Evolutionary conservation across 169 alveolate genomes (phyloP).

Genomic region (Plasmodium coatneyi): DNA sequence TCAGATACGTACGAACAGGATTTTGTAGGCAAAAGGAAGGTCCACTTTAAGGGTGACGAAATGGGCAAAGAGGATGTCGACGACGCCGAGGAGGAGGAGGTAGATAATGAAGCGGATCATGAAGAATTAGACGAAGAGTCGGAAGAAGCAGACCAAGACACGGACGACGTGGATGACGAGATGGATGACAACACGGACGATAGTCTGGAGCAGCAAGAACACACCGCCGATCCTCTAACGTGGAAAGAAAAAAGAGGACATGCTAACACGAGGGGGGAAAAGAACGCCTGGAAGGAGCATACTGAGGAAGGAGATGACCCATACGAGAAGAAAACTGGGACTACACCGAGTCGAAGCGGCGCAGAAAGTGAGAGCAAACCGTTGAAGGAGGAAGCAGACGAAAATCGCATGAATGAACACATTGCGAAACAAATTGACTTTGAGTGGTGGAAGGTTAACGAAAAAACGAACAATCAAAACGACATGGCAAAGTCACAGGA

Average conservation of each 20-base stretch:
- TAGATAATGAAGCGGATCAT: background rate
- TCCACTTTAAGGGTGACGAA: background rate
- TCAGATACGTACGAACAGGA: constrained; percentile 12
- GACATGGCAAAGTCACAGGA: background rate
- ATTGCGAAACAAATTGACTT: constrained; percentile 56
- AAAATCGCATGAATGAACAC: constrained; percentile 22
- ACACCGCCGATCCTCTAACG: background rate
- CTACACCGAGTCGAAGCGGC: background rate
- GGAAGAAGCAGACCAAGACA: constrained; percentile 13
- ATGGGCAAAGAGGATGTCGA: background rate
- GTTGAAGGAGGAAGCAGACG: background rate
- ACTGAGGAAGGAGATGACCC: background rate
- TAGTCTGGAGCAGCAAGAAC: background rate
- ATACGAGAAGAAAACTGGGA: background rate
- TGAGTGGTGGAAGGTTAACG: constrained; percentile 65
- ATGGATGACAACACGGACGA: background rate
- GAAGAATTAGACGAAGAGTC: background rate
- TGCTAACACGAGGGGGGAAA: background rate
- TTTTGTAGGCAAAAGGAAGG: background rate
- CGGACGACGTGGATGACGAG: constrained; percentile 8
- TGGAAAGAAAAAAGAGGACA: background rate
- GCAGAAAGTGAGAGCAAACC: background rate
- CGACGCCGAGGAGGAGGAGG: background rate
- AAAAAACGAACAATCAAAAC: background rate
- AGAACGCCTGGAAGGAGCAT: background rate